Evolutionary conservation across 1,139 yeast species (phyloP).

Genomic region (Scheffersomyces stambukii): DNA sequence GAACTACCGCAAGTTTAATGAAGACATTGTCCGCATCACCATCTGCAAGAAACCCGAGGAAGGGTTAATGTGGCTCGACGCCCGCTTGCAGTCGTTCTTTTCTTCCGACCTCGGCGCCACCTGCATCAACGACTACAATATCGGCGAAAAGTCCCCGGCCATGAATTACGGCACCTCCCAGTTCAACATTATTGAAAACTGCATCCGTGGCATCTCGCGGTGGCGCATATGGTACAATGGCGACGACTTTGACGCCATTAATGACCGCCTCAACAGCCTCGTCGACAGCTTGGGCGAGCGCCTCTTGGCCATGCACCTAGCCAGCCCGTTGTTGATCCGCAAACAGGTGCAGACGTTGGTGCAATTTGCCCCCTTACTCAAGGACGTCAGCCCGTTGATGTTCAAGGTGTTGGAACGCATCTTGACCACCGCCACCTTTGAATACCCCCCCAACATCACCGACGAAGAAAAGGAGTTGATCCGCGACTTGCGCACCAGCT

Average conservation of each 20-base stretch:
- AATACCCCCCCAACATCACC: conserved; percentile 61
- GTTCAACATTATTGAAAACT: conserved; percentile 81
- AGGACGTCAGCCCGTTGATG: conserved; percentile 68
- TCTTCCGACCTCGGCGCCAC: conserved; percentile 67
- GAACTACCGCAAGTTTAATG: conserved; percentile 79
- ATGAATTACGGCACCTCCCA: conserved; percentile 78
- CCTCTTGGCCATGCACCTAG: conserved; percentile 66
- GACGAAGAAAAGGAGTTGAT: conserved; percentile 80
- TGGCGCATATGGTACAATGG: conserved; percentile 90
- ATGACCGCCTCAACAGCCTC: conserved; percentile 53
- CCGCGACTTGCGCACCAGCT: conserved; percentile 82
- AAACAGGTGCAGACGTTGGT: conserved; percentile 90
- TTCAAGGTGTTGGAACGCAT: conserved; percentile 84
- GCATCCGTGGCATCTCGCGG: conserved; percentile 89
- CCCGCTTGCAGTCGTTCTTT: conserved; percentile 68
- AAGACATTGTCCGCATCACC: conserved; percentile 84
- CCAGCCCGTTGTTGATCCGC: conserved; percentile 77
- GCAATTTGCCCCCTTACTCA: conserved; percentile 91
- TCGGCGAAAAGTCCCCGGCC: conserved; percentile 64
- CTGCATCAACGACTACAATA: conserved; percentile 52
- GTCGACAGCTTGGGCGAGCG: conserved; percentile 78
- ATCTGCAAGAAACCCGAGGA: conserved; percentile 84
- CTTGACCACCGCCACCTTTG: conserved; percentile 81
- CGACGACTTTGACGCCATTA: conserved; percentile 57
- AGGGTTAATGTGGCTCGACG: conserved; percentile 78